phyloP scores from a whole-genome alignment of 805 yeast genomes.

The Jamesozyma gamospora region DNA sequence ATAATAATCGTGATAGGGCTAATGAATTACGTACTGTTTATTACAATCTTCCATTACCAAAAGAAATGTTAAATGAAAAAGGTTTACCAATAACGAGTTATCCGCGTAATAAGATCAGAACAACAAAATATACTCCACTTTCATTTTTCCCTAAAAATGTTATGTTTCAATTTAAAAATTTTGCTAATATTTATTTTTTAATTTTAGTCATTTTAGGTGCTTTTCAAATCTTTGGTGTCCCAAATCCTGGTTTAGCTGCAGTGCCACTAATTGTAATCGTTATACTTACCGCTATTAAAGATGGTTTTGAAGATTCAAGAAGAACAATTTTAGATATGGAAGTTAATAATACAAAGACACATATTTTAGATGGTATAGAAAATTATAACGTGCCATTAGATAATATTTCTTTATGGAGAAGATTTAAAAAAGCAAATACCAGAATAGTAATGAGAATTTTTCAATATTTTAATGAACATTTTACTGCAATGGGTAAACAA shows the following conservation, averaged over 20 bases:
- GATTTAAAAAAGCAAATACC: constrained; percentile 47
- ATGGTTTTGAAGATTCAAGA: constrained; percentile 74
- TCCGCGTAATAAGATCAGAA: constrained; percentile 84
- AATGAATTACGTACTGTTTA: constrained; percentile 41
- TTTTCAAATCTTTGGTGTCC: constrained; percentile 70
- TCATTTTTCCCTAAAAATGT: constrained; percentile 82
- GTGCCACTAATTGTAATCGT: constrained; percentile 78
- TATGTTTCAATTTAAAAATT: constrained; percentile 67
- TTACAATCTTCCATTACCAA: constrained; percentile 53
- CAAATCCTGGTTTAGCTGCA: constrained; percentile 62
- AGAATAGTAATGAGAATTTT: constrained; percentile 22
- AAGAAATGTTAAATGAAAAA: constrained; percentile 45
- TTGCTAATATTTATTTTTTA: constrained; percentile 85
- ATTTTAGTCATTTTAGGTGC: constrained; percentile 69
- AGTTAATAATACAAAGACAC: constrained; percentile 65
- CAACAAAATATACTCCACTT: constrained; percentile 90
- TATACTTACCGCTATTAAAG: constrained; percentile 62
- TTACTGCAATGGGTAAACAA: constrained; percentile 30
- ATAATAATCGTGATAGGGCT: constrained; percentile 30
- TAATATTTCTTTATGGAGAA: constrained; percentile 58
- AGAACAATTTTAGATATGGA: constrained; percentile 65
- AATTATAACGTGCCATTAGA: constrained; percentile 58
- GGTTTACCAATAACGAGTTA: constrained; percentile 50
- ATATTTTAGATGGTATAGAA: constrained; percentile 44
- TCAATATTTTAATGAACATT: constrained; percentile 18